Base-by-base conservation (phyloP, 2,329 filamentous ascomycete species). In the Akanthomyces uredinophilus region DNA sequence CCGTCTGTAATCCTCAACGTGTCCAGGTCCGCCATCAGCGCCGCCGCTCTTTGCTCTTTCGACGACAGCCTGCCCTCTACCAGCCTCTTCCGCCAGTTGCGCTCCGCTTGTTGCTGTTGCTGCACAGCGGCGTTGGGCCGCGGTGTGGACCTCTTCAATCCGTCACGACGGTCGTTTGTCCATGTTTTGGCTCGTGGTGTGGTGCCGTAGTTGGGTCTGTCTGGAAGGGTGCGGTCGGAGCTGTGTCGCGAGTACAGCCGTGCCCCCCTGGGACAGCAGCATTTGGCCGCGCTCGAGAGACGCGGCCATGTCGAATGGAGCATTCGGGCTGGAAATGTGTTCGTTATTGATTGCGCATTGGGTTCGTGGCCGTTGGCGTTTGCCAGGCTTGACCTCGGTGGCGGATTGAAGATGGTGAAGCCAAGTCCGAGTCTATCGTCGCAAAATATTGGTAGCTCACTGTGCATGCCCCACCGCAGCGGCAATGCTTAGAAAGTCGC, bases 261-360 rank as follows among this genome's bases (percentile, higher is more conserved):
- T n/a, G 41, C 35, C 27, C 46, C 50, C 54, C 29, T n/a, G 37
- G 43, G 8, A 11, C 44, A 22, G 27, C 32, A 51, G 27, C 49
- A 60, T 44, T 66, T 52, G 49, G 65, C 66, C 63, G 68, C 68
- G 64, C 63, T 65, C 53, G 67, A 61, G 61, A 61, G 63, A 64
- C 67, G 63, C 49, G 68, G 66, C 70, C 69, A 71, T 72, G 59
- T 66, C 35, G 64, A 68, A 64, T 70, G 66, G 61, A 69, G 71
- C 72, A 74, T 74, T 62, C 67, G 65, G 68, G 65, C 67, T 65
- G 64, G 47, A 32, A 61, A 39, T 24, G 55, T 35, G 10, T 24
- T 44, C 27, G 13, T 7, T 6, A 51, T 50, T 8, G 41, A 4
- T 14, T 20, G 29, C 18, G 59, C 51, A 61, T 61, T 22, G 51